Evolutionary conservation across 2,329 filamentous ascomycete species (phyloP).

Genomic region (Zalaria sp.): DNA sequence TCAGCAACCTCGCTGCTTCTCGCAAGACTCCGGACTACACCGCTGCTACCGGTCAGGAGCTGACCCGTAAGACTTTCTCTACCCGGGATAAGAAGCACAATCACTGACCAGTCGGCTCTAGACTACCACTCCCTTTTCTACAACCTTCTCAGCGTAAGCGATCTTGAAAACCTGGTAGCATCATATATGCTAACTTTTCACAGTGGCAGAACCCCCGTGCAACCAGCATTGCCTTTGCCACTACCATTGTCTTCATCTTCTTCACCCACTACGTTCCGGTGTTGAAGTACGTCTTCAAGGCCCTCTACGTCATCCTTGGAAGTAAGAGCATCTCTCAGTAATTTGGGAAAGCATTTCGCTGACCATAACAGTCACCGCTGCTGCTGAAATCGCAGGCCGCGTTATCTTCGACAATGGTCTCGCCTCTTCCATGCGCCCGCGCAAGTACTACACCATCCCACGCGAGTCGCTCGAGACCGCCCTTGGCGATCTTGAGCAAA

Average conservation of each 20-base stretch:
- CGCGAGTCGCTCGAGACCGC: constrained; percentile 48
- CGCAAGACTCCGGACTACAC: constrained; percentile 38
- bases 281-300: constrained; percentile 47
- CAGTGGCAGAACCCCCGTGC: constrained; percentile 50
- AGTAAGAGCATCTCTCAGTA: constrained; percentile 24
- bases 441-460: constrained; percentile 51
- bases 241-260: constrained; percentile 45
- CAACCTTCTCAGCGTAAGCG: constrained; percentile 39
- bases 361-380: constrained; percentile 34
- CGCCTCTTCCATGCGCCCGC: constrained; percentile 46
- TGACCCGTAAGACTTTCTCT: constrained; percentile 29
- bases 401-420: constrained; percentile 43
- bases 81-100: too few relatives aligned
- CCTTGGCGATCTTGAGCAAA: constrained; percentile 47
- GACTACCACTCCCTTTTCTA: constrained; percentile 55
- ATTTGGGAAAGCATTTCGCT: constrained; percentile 6
- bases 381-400: constrained; percentile 43
- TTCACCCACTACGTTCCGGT: constrained; percentile 48
- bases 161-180: constrained; percentile 21
- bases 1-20: constrained; percentile 42
- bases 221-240: constrained; percentile 45
- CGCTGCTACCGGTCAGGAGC: constrained; percentile 45
- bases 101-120: background rate
- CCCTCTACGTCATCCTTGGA: constrained; percentile 43
- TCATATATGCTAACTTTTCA: constrained; percentile 19